These are phyloP conservation scores for Cylindricascospora bacillispora DNA, from an alignment of 1,139 yeast species.

Conservation along the genomic window DNA sequence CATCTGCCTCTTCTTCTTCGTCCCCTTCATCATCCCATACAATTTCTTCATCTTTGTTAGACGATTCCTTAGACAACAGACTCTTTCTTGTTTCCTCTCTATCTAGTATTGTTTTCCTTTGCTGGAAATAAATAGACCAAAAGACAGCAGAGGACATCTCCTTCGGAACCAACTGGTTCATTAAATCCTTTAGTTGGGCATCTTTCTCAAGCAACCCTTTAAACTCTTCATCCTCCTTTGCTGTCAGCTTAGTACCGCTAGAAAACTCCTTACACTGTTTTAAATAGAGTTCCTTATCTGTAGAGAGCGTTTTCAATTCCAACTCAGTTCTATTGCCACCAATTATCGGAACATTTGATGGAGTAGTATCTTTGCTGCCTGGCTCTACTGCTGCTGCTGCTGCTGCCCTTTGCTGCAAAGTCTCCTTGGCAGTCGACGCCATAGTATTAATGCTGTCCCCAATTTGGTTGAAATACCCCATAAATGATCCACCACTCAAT, in stretches of 20 bases:
- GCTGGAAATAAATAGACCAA: conserved; percentile 63
- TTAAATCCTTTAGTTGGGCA: conserved; percentile 42
- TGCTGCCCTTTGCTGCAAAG: not conserved
- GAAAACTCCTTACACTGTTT: no score
- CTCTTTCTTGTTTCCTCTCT: conserved; percentile 59
- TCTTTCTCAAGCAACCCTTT: conserved; percentile 36
- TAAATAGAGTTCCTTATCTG: conserved; percentile 36
- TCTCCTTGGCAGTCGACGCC: conserved; percentile 13
- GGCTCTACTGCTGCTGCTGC: no score
- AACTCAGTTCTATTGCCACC: conserved; percentile 45
- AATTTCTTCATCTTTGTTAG: conserved; percentile 12
- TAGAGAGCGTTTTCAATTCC: conserved; percentile 41
- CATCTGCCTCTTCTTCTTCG: conserved; percentile 11
- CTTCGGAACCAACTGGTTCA: conserved; percentile 58
- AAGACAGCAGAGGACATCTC: conserved; percentile 46
- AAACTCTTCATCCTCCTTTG: conserved; percentile 32
- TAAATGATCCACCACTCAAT: no score
- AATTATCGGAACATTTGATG: conserved; percentile 24
- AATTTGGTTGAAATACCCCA: no score
- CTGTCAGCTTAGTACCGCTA: conserved; percentile 27
- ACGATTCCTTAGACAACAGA: conserved; percentile 29
- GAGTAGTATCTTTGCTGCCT: no score
- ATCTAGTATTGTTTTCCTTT: conserved; percentile 41
- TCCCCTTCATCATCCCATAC: conserved; percentile 25
- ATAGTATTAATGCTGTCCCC: no score